Evolutionary conservation across 768 basidiomycete species (phyloP).

Genomic region (Lactarius pseudohatsudake): DNA sequence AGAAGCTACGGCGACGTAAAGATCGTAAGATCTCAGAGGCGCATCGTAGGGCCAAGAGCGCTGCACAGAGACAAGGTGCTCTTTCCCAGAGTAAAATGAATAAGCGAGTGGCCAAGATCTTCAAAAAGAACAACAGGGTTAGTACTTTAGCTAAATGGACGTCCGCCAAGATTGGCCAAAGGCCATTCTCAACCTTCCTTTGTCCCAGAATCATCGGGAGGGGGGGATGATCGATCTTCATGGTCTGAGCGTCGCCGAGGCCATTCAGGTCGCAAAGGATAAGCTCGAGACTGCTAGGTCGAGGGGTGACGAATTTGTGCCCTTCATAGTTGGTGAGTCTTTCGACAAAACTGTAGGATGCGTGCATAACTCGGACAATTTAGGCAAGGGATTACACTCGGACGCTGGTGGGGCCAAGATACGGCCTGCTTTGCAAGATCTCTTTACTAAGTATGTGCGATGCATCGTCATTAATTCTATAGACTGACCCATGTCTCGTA

Average conservation of each 20-base stretch:
- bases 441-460: constrained; percentile 10
- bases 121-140: constrained; percentile 21
- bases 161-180: neutral
- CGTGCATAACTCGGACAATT: neutral
- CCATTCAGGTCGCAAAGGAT: neutral
- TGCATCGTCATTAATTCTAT: neutral
- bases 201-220: neutral
- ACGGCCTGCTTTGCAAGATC: constrained; percentile 9
- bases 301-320: neutral
- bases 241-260: constrained; percentile 10
- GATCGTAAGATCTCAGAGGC: neutral
- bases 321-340: constrained; percentile 22
- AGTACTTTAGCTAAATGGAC: neutral
- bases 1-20: constrained; percentile 3
- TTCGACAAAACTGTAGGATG: neutral
- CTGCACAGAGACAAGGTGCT: neutral
- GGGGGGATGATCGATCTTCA: constrained; percentile 14
- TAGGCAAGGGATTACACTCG: constrained; percentile 14
- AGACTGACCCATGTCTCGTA: neutral
- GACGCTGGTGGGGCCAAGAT: constrained; percentile 11
- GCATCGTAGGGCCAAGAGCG: neutral
- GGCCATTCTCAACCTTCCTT: neutral
- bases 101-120: constrained; percentile 10
- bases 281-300: neutral
- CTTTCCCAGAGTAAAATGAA: constrained; percentile 2